Base-by-base conservation (phyloP, 352 stramenopile genomes). In the Phytophthora pisi region DNA sequence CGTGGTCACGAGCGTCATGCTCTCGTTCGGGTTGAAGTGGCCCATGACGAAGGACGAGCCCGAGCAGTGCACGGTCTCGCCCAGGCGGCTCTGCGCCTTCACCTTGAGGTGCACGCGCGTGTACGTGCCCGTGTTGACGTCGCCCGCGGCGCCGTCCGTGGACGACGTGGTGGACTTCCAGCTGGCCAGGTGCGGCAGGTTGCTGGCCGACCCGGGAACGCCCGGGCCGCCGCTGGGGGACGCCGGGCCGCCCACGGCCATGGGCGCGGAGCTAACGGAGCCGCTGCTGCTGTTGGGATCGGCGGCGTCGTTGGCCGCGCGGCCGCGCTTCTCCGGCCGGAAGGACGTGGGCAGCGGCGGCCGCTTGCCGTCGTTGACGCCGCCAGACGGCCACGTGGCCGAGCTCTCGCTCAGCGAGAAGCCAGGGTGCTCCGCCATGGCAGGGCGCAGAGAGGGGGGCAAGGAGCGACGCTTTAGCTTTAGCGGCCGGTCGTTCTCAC, bases 1-100 rank as follows among this genome's bases (percentile, higher is more conserved):
- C 26, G 92, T 98, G 1, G 97, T 99, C 23, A 98, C 91, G 61
- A 99, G 90, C 64, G 97, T 95, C 61, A 99, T 93, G 43, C 83
- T 91, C 56, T 95, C 85, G 66, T 81, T 95, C 64, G 86, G 86
- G 61, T 95, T 95, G 73, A 93, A 95, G 75, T 95, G 85, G 15
- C 88, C 88, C 88, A 95, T 95, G 13, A 89, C 78, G 65, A 94
- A 91, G 20, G 86, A 93, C 62, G 88, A 91, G 28, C 88, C 88
- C 1, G 82, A 91, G 63, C 81, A 91, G 61, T 93, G 86, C 59
- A 95, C 77, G 9, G 75, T 86, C 72, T 95, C 88, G 59, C 88
- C 88, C 42, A 92, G 70, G 7, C 86, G 88, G n/a, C 81, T 92
- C 54, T 77, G 68, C 18, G 79, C 86, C 56, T 83, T 85, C 24